Percentiles rank a stretch among this genome's conserved stretches.
Conservation (phyloP, 1,284 basidiomycete genomes). For the Xanthoconium separans region DNA sequence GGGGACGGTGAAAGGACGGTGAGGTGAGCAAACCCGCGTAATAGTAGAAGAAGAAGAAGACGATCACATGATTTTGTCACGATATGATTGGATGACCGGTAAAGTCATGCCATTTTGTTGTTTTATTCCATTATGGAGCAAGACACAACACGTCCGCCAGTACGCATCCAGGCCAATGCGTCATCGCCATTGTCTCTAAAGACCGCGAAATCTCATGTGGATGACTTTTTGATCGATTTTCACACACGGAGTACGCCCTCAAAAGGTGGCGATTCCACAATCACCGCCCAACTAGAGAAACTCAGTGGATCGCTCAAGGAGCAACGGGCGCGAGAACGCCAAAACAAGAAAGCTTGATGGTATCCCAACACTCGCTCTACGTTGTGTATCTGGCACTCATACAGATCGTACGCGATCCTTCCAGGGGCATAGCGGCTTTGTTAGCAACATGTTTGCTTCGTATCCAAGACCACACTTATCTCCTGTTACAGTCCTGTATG, state of each 20-base stretch:
- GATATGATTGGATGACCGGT: background rate
- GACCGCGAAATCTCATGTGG: constrained; percentile 39
- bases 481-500: too few species aligned
- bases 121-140: constrained; percentile 37
- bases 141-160: constrained; percentile 44
- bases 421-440: background rate
- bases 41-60: too few species aligned
- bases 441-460: background rate
- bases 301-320: constrained; percentile 48
- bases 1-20: background rate
- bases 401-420: background rate
- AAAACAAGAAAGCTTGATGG: constrained; percentile 6
- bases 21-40: too few species aligned
- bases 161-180: constrained; percentile 42
- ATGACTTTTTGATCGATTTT: constrained; percentile 47
- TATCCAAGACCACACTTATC: background rate
- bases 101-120: background rate
- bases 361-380: background rate
- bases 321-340: constrained; percentile 27
- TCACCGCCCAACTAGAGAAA: constrained; percentile 56
- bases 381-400: constrained; percentile 1
- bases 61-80: constrained; percentile 15
- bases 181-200: constrained; percentile 39
- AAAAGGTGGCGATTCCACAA: constrained; percentile 47
- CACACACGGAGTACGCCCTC: constrained; percentile 42